These are phyloP conservation scores for Chlorencoelia australis DNA, from an alignment of 2,329 filamentous ascomycete genomes.

Conservation along the genomic window DNA sequence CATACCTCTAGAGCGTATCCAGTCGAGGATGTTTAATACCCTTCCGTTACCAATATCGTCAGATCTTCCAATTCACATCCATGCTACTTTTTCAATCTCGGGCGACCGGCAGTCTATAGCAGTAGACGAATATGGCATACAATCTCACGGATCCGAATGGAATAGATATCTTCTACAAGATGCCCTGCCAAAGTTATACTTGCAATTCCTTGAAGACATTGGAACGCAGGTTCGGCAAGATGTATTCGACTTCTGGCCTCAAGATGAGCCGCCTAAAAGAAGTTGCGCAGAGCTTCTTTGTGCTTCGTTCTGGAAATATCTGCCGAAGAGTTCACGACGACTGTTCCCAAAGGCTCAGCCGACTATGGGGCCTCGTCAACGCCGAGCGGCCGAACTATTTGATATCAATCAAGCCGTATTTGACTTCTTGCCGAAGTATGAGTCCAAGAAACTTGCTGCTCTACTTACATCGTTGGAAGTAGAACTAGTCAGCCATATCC, in stretches of 20 bases:
- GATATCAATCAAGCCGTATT: constrained; percentile 16
- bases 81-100: constrained; percentile 24
- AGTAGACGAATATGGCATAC: constrained; percentile 8
- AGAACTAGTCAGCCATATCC: constrained; percentile 13
- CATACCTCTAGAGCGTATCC: not conserved
- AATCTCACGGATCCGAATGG: constrained; percentile 15
- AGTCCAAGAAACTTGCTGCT: constrained; percentile 10
- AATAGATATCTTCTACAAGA: constrained; percentile 19
- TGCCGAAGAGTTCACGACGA: constrained; percentile 10
- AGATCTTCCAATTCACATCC: constrained; percentile 22
- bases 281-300: constrained; percentile 11
- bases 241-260: constrained; percentile 19
- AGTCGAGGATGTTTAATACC: constrained; percentile 13
- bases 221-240: constrained; percentile 5
- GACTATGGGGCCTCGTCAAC: not conserved
- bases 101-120: constrained; percentile 22
- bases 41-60: constrained; percentile 18
- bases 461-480: constrained; percentile 11
- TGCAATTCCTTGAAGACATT: constrained; percentile 18
- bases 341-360: constrained; percentile 16
- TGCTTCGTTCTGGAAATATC: constrained; percentile 15
- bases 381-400: too few species aligned
- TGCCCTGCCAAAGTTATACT: constrained; percentile 19
- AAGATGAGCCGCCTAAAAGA: constrained; percentile 4
- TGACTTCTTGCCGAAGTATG: constrained; percentile 13